Percentiles rank a stretch among this genome's conserved stretches.
Conservation (phyloP, 257 asterid genomes). For the Dorcoceras hygrometricum region DNA sequence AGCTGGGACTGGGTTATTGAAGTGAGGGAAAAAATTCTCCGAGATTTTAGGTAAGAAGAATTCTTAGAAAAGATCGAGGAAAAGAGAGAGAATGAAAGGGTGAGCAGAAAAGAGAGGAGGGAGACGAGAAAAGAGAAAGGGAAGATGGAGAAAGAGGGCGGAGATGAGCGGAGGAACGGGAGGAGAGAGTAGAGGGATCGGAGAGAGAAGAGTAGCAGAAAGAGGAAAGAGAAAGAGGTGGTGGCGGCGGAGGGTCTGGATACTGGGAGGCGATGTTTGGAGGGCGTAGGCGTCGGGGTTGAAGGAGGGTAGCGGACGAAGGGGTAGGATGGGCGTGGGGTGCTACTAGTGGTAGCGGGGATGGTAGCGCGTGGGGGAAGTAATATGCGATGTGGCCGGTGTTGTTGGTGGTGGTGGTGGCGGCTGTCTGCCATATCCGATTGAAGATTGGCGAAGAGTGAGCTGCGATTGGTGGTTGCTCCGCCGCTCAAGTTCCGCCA, state of each 20-base stretch:
- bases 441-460: neutral
- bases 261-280: constrained; percentile 58
- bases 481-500: neutral
- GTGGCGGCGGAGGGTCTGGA: constrained; percentile 33
- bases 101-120: constrained; percentile 67
- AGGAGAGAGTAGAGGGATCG: constrained; percentile 87
- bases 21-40: constrained; percentile 40
- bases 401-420: constrained; percentile 53
- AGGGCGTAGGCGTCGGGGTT: constrained; percentile 85
- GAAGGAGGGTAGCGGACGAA: constrained; percentile 46
- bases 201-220: constrained; percentile 75
- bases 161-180: constrained; percentile 55
- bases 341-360: constrained; percentile 28
- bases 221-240: constrained; percentile 49
- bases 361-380: constrained; percentile 57
- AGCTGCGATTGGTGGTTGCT: constrained; percentile 4
- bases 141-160: constrained; percentile 58
- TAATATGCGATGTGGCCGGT: constrained; percentile 68
- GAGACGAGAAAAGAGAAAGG: constrained; percentile 85
- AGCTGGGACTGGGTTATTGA: constrained; percentile 45
- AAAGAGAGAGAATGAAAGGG: constrained; percentile 49
- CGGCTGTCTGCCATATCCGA: constrained; percentile 49
- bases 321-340: constrained; percentile 40
- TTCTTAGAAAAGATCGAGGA: constrained; percentile 29
- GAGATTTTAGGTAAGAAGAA: constrained; percentile 33